Evolutionary conservation across 805 yeast species (phyloP).

Genomic region (Cyberlindnera lachancei): DNA sequence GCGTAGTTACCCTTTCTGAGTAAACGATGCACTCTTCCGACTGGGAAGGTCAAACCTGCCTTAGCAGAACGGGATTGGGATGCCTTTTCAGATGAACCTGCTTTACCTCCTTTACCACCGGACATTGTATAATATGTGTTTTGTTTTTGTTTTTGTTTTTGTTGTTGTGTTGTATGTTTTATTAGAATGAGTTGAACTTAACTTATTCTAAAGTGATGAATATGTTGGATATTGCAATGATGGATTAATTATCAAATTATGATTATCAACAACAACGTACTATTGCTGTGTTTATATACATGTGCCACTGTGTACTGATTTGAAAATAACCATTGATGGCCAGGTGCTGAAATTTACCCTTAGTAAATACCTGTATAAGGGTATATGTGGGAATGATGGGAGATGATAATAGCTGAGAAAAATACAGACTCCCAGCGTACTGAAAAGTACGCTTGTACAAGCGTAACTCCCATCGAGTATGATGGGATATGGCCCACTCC

Average conservation of each 20-base stretch:
- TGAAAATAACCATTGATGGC: no score
- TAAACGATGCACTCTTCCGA: conserved; percentile 97
- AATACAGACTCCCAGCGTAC: conserved; percentile 9
- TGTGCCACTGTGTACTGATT: no score
- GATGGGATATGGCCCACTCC: conserved; percentile 1
- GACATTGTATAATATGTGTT: conserved; percentile 71
- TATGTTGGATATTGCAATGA: no score
- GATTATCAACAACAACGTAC: no score
- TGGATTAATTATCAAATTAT: no score
- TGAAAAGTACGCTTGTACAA: neutral
- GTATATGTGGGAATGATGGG: conserved; percentile 7
- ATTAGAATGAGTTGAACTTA: no score
- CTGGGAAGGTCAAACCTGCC: conserved; percentile 99
- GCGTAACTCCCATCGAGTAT: conserved; percentile 3
- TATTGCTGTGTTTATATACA: no score
- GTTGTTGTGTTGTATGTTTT: conserved; percentile 20
- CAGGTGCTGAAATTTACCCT: no score
- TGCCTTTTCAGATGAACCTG: conserved; percentile 90
- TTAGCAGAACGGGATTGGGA: conserved; percentile 97
- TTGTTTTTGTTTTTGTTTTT: no score
- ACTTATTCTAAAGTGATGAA: no score
- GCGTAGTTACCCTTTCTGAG: conserved; percentile 97
- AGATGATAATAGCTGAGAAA: no score
- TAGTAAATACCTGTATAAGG: no score
- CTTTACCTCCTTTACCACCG: conserved; percentile 75